Evolutionary conservation across 768 basidiomycete species (phyloP).

Genomic region (Phallus indusiatus): DNA sequence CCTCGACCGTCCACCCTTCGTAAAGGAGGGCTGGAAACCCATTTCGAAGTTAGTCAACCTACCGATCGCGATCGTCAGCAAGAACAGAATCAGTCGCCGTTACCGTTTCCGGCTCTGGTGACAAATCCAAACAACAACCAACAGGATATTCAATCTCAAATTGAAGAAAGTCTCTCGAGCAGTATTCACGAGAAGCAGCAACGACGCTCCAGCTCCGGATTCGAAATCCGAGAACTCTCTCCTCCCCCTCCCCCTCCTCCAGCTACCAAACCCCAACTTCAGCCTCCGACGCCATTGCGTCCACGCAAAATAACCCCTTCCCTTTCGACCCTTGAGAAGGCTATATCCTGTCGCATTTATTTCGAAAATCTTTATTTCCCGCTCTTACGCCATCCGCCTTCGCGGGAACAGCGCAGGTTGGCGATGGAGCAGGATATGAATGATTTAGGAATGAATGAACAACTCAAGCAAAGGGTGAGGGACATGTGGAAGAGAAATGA

Average conservation of each 20-base stretch:
- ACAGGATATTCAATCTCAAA: not conserved
- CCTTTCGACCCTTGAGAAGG: constrained; percentile 85
- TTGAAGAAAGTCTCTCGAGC: not conserved
- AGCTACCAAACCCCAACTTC: not conserved
- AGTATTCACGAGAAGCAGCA: not conserved
- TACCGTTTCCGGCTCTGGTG: not conserved
- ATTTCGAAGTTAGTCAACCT: constrained; percentile 1
- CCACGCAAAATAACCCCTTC: constrained; percentile 69
- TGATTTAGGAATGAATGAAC: constrained; percentile 57
- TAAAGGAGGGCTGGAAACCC: not conserved
- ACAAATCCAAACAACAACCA: not conserved
- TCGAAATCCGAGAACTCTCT: too few relatives aligned
- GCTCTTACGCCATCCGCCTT: constrained; percentile 74
- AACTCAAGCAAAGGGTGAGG: constrained; percentile 63
- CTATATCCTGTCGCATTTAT: constrained; percentile 85
- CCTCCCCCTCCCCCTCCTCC: too few relatives aligned
- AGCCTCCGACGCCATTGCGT: constrained; percentile 15
- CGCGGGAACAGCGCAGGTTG: constrained; percentile 73
- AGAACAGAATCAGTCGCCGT: constrained; percentile 10
- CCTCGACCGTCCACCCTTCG: not conserved
- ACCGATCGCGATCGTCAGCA: constrained; percentile 19
- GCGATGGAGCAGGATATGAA: constrained; percentile 87
- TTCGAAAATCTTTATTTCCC: constrained; percentile 89
- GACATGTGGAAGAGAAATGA: constrained; percentile 80
- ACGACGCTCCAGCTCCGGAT: not conserved